Evolutionary conservation across 805 yeast genomes (phyloP), one percentile per base, ranked within the genome.

Genomic region (Candida maltosa): DNA sequence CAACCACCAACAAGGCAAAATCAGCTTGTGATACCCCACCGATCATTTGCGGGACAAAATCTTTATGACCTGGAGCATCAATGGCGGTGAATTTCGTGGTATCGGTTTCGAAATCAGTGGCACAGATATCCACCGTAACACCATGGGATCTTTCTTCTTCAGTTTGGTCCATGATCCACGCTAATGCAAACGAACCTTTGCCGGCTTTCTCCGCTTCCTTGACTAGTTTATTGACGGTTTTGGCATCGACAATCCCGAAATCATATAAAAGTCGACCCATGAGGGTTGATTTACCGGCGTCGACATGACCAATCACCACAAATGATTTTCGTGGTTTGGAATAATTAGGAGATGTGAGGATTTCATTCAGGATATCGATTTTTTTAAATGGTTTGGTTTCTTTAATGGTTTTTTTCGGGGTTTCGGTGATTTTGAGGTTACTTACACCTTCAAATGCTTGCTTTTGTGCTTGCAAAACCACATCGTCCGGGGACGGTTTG

Each of bases 81-180:
- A 85, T 76, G 4, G 87, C 80, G 1, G 87, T 79, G 52, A 80
- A 83, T 31, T 69, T 59, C 5, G 78, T 67, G 2, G 47, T 54
- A 1, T 50, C 35, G 2, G 89, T 81, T 46, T 78, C 83, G 41
- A 85, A 80, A 26, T 68, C 64, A 6, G 85, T 79, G 35, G 82
- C 80, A 38, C 85, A 80, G 21, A 84, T 76, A 50, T 85, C 94
- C 16, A 84, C 78, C 2, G 94, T 85, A 4, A 85, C 87, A 32
- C 94, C 94, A 32, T 89, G 67, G 6, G 64, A 42, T 44, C 94
- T 70, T 57, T 85, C 94, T 52, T 85, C 93, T 1, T 66, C 57
- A 0, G 91, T 83, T 52, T 83, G 89, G 55, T 85, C 94, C 78
- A 86, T 69, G 25, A 84, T 75, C 94, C 94, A 85, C 1, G 94